Base-by-base conservation (phyloP, 495 filamentous ascomycete genomes). In the Daldinia grandis region DNA sequence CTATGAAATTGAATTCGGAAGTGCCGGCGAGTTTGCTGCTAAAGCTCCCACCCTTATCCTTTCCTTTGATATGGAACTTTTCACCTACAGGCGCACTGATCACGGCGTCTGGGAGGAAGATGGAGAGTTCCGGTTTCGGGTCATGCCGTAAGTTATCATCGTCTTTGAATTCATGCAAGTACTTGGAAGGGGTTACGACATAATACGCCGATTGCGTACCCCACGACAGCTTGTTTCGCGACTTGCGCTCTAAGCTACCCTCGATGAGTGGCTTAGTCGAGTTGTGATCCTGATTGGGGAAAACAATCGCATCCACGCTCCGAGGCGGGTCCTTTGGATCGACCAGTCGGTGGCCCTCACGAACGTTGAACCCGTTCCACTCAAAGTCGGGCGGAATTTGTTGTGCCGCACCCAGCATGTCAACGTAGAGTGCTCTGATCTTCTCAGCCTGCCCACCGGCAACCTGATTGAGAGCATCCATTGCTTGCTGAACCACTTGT, bases 41-140 rank as follows among this genome's bases (percentile, higher is more conserved):
- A 59, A 88, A 68, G 49, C 77, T 80, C 65, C 79, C 80, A 62
- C 81, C 80, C 59, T 79, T 86, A 75, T 98, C 93, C 80, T 98
- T 99, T 72, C 95, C 96, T 83, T 97, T 97, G 78, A 99, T 84
- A 73, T 87, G 91, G 88, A 99, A 98, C 78, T 97, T 97, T 69
- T 87, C 84, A 44, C 90, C 94, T 68, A 84, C 87, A 42, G 93
- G 84, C 4, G 85, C 84, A 62, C 94, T 93, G 62, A 98, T 84
- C 25, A 87, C 80, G 74, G 94, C 96, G 76, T 99, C 96, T 49
- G 95, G 95, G 7, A 99, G 88, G 77, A 93, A 99, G 59, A 99
- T 89, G 24, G 91, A 93, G 8, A 94, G 82, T 77, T 98, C 94
- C 0, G 95, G 96, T 25, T 82, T 79, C 6, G 95, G 94, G 65